These are phyloP conservation scores for Aspergillus pseudoterreus DNA, from an alignment of 2,329 filamentous ascomycete species.

Conservation along the genomic window DNA sequence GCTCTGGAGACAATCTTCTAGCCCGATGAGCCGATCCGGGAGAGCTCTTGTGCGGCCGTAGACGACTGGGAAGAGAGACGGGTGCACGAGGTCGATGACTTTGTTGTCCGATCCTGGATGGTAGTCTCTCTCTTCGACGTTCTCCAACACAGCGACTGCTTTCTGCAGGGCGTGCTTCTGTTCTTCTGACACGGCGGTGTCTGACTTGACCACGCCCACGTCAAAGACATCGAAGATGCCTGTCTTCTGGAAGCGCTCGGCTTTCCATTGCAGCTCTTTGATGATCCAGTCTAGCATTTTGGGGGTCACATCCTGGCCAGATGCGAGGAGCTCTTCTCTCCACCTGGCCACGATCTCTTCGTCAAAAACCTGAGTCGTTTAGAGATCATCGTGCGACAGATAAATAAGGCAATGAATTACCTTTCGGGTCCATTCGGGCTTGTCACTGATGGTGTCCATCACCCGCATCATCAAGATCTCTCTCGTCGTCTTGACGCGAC, in stretches of 20 bases:
- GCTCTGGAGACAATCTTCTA: conserved; percentile 22
- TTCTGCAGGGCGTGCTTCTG: conserved; percentile 43
- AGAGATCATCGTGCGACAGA: conserved; percentile 32
- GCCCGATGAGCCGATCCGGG: conserved; percentile 11
- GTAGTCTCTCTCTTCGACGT: conserved; percentile 54
- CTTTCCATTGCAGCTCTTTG: conserved; percentile 50
- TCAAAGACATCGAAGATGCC: conserved; percentile 46
- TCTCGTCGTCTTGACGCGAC: conserved; percentile 19
- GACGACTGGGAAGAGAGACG: conserved; percentile 47
- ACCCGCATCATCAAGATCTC: conserved; percentile 41
- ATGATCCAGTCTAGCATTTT: conserved; percentile 41
- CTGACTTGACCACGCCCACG: conserved; percentile 51
- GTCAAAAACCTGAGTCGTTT: conserved; percentile 27
- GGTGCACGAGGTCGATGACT: conserved; percentile 64
- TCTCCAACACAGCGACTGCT: conserved; percentile 50
- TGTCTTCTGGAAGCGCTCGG: conserved; percentile 34
- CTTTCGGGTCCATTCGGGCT: conserved; percentile 41
- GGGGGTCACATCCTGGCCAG: conserved; percentile 24
- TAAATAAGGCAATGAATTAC: conserved; percentile 25
- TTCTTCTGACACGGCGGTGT: conserved; percentile 42
- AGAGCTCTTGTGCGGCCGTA: conserved; percentile 28
- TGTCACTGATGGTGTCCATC: conserved; percentile 43
- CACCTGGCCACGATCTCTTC: conserved; percentile 32
- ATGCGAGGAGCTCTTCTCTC: conserved; percentile 23
- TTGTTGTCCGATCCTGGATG: conserved; percentile 56